Percentiles rank a stretch among this genome's conserved stretches.
Conservation (phyloP, 1,284 basidiomycete genomes). For the Inonotus hispidus region DNA sequence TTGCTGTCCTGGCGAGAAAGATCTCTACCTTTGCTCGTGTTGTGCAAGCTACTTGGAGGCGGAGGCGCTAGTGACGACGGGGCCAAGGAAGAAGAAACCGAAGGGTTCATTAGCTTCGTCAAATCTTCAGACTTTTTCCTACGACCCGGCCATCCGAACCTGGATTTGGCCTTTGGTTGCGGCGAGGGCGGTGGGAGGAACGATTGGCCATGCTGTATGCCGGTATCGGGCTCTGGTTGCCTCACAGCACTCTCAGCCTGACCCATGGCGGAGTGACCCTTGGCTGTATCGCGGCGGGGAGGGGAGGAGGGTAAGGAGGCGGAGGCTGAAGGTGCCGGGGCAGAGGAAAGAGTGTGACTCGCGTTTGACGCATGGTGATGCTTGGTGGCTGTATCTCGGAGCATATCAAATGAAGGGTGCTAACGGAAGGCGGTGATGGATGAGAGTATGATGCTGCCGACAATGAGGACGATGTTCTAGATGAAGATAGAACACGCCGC, state of each 20-base stretch:
- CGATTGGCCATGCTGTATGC: neutral
- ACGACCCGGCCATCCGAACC: constrained; percentile 16
- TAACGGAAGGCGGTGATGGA: neutral
- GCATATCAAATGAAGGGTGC: neutral
- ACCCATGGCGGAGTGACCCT: constrained; percentile 8
- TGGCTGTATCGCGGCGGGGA: constrained; percentile 1
- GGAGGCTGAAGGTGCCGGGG: neutral
- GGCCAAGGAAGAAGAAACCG: neutral
- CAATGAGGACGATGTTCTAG: neutral
- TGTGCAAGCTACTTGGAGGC: constrained; percentile 1
- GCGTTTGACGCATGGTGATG: constrained; percentile 8
- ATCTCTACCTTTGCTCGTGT: constrained; percentile 9
- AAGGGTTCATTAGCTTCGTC: constrained; percentile 1
- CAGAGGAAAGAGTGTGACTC: constrained; percentile 7
- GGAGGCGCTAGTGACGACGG: neutral
- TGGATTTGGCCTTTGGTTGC: constrained; percentile 7
- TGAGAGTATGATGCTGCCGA: neutral
- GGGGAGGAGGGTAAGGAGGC: neutral
- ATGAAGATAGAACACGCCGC: neutral
- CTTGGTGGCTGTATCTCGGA: constrained; percentile 3
- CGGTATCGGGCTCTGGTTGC: neutral
- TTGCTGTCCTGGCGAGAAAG: neutral
- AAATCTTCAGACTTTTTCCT: constrained; percentile 19
- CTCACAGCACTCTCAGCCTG: constrained; percentile 10
- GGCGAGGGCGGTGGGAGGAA: constrained; percentile 1